phyloP scores from a whole-genome alignment of 331 rosid species.

The Dryas integrifolia region DNA sequence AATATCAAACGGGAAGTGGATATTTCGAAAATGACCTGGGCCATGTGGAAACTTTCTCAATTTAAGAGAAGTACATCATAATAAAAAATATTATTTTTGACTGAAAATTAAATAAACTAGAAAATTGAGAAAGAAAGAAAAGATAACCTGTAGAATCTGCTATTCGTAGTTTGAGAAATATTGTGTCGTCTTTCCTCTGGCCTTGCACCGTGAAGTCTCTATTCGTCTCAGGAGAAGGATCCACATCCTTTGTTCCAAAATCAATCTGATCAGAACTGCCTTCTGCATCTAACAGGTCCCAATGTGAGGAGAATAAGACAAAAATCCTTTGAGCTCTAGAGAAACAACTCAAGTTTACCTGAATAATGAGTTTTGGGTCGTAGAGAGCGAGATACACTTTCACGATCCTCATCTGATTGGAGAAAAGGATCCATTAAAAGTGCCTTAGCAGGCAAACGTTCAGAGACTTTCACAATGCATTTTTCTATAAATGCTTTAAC shows the following conservation, averaged over 20 bases:
- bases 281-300: conserved; percentile 41
- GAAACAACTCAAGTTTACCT: conserved; percentile 35
- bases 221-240: conserved; percentile 37
- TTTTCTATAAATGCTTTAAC: conserved; percentile 76
- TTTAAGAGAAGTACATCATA: conserved; percentile 6
- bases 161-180: conserved; percentile 79
- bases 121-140: background rate
- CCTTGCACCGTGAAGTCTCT: conserved; percentile 80
- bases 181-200: conserved; percentile 70
- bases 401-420: conserved; percentile 49
- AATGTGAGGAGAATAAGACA: conserved; percentile 20
- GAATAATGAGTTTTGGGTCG: conserved; percentile 30
- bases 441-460: conserved; percentile 75
- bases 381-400: conserved; percentile 41
- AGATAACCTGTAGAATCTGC: conserved; percentile 67
- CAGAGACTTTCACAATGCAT: conserved; percentile 71
- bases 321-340: conserved; percentile 7
- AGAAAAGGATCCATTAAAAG: conserved; percentile 88
- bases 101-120: background rate
- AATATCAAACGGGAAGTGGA: conserved; percentile 88
- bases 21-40: conserved; percentile 75
- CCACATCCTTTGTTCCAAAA: conserved; percentile 32
- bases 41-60: conserved; percentile 18
- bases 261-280: conserved; percentile 32
- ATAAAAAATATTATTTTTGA: background rate